Evolutionary conservation across 139 green algal genomes (phyloP).

Genomic region (Nannochloris sp.): DNA sequence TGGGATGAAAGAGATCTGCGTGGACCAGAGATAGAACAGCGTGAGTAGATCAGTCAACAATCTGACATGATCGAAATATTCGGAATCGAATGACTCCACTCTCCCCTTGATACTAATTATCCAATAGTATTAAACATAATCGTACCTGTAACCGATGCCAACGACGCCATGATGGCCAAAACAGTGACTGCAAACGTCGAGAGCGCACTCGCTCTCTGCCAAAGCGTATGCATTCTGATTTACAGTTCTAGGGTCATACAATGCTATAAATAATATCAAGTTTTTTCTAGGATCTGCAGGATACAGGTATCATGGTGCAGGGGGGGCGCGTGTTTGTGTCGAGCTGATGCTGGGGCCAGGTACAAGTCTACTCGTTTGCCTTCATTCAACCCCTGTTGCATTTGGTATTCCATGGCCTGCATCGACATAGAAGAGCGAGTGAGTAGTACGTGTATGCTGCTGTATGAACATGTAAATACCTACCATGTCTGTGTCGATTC

Average conservation of each 20-base stretch:
- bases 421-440: background rate
- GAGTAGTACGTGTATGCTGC: too few relatives aligned
- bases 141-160: conserved; percentile 19
- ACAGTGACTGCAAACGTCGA: conserved; percentile 17
- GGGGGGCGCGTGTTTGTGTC: conserved; percentile 32
- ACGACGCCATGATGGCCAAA: conserved; percentile 14
- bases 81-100: too few relatives aligned
- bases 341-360: conserved; percentile 26
- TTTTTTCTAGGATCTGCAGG: background rate
- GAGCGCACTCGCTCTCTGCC: conserved; percentile 14
- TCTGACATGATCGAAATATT: too few relatives aligned
- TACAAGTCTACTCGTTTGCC: conserved; percentile 39
- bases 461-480: background rate
- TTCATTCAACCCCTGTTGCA: conserved; percentile 64
- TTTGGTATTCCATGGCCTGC: conserved; percentile 81
- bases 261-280: background rate
- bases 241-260: background rate
- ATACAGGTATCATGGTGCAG: conserved; percentile 21
- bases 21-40: background rate
- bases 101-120: too few relatives aligned
- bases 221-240: conserved; percentile 8
- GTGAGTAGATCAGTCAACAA: background rate
- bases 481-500: conserved; percentile 83
- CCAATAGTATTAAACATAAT: too few relatives aligned
- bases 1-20: background rate